A percentile compares a stretch with the other conserved stretches of the same genome.
phyloP scores from a whole-genome alignment of 305 asterid genomes.

The Fraxinus nigra region DNA sequence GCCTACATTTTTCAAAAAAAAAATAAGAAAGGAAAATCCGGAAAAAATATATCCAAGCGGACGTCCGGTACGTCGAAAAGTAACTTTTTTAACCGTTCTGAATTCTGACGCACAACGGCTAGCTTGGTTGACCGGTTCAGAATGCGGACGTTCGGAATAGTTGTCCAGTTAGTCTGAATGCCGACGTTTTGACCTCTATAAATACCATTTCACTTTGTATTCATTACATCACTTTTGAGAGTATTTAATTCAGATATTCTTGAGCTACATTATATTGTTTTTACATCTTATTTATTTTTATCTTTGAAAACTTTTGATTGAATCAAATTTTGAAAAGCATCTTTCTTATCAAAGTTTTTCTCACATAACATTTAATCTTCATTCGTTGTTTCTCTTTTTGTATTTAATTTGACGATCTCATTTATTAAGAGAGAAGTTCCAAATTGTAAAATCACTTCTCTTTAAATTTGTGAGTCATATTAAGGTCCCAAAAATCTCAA shows the following conservation, averaged over 20 bases:
- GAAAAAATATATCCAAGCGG: neutral
- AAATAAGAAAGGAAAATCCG: neutral
- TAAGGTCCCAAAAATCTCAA: neutral
- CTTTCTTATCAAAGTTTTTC: neutral
- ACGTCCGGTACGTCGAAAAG: neutral
- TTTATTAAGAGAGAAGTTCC: neutral
- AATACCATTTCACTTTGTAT: neutral
- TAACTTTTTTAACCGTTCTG: too few species aligned
- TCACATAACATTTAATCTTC: neutral
- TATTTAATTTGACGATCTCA: too few species aligned
- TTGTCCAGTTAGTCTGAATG: neutral
- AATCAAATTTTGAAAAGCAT: neutral
- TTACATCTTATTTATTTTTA: neutral
- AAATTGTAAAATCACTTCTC: neutral
- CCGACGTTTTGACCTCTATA: neutral
- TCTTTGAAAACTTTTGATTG: neutral
- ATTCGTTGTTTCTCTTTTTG: neutral
- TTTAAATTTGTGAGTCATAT: neutral
- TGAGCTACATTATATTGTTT: neutral
- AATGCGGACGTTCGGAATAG: neutral
- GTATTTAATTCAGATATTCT: neutral
- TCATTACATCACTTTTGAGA: neutral
- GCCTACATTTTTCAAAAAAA: neutral
- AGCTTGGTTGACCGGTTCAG: neutral
- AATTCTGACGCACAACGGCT: neutral